phyloP scores from a whole-genome alignment of 1,284 basidiomycete species.

The Cystobasidium pallidum region DNA sequence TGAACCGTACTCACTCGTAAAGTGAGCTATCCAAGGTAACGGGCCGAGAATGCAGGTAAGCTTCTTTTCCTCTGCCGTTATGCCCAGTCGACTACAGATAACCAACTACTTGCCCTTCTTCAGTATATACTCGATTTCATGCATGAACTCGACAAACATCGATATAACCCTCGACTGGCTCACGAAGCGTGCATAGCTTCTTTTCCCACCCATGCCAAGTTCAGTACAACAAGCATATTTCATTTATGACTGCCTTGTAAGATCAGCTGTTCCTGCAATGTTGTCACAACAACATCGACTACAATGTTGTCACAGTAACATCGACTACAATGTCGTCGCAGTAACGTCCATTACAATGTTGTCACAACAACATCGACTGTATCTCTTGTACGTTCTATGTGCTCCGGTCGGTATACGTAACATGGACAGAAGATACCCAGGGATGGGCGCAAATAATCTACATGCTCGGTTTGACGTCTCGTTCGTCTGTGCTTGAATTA shows the following conservation, averaged over 20 bases:
- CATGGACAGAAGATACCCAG: too few relatives aligned
- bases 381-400: neutral
- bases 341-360: too few relatives aligned
- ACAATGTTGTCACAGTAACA: conserved; percentile 5
- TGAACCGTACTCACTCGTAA: conserved; percentile 54
- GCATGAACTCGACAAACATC: conserved; percentile 88
- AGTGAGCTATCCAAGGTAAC: conserved; percentile 78
- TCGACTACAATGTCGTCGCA: too few relatives aligned
- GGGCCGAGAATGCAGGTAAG: conserved; percentile 60
- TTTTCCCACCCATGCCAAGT: neutral
- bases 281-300: conserved; percentile 9
- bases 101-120: conserved; percentile 54
- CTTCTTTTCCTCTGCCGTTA: conserved; percentile 13
- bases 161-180: conserved; percentile 63
- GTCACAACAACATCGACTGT: conserved; percentile 9
- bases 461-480: conserved; percentile 1
- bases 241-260: neutral
- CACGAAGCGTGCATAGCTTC: conserved; percentile 55
- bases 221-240: neutral
- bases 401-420: neutral
- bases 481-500: conserved; percentile 2
- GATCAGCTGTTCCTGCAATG: neutral
- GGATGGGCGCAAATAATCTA: neutral
- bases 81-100: conserved; percentile 66
- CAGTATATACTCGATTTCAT: conserved; percentile 71